phyloP scores from a whole-genome alignment of 108 stramenopile species.

The Poteriospumella lacustris region DNA sequence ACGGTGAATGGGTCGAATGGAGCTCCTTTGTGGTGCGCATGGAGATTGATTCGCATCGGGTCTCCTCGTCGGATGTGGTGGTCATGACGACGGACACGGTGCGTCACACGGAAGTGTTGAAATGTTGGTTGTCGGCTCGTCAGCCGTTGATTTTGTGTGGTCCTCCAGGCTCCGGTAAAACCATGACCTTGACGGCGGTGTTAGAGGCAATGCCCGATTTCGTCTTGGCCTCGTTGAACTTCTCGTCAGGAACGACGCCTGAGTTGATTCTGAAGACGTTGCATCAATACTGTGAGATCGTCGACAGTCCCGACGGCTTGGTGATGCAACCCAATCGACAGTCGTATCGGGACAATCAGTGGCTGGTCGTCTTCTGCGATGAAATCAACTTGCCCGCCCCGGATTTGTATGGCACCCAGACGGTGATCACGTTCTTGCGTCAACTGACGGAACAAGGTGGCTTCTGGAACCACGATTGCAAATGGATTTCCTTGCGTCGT shows the following conservation, averaged over 20 bases:
- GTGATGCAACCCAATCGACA: conserved; percentile 62
- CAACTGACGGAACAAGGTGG: conserved; percentile 95
- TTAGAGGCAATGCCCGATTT: conserved; percentile 82
- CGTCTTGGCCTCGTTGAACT: conserved; percentile 85
- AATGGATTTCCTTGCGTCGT: conserved; percentile 82
- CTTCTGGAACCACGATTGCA: conserved; percentile 85
- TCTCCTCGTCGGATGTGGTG: conserved; percentile 77
- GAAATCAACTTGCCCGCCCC: conserved; percentile 95
- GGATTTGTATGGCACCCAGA: conserved; percentile 91
- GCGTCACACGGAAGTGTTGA: conserved; percentile 80
- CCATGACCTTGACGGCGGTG: conserved; percentile 91
- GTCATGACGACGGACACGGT: conserved; percentile 94
- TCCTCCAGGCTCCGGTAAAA: conserved; percentile 94
- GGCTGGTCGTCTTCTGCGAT: conserved; percentile 97
- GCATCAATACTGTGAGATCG: conserved; percentile 84
- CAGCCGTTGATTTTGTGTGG: conserved; percentile 90
- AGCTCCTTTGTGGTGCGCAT: conserved; percentile 78
- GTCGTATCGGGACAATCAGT: conserved; percentile 61
- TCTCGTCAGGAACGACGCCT: conserved; percentile 87
- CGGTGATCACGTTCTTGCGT: conserved; percentile 92
- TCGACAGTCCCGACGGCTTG: conserved; percentile 69
- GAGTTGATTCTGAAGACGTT: conserved; percentile 89
- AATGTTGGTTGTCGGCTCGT: conserved; percentile 80
- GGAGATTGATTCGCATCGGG: conserved; percentile 89
- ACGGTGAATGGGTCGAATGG: conserved; percentile 91